Percentiles rank a stretch among this genome's conserved stretches.
Evolutionary conservation across 495 filamentous ascomycete species (phyloP).

Genomic region (Daldinia caldariorum): DNA sequence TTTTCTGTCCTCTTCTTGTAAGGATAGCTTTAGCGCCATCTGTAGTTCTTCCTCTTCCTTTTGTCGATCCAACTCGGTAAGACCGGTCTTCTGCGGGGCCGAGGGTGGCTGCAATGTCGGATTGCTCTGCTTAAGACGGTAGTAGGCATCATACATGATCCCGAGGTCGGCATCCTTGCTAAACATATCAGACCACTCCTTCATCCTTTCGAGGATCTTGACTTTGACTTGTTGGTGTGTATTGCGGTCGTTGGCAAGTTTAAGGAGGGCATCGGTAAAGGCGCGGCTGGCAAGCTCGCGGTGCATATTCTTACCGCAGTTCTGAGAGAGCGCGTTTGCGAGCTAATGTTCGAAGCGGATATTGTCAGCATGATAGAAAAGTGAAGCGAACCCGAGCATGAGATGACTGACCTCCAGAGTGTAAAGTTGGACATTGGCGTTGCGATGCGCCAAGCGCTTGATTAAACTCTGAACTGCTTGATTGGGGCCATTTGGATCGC

Average conservation of each 20-base stretch:
- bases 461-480: conserved; percentile 95
- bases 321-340: conserved; percentile 92
- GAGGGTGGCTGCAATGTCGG: conserved; percentile 92
- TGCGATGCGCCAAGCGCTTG: conserved; percentile 93
- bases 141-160: conserved; percentile 96
- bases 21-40: conserved; percentile 90
- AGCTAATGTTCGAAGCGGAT: conserved; percentile 63
- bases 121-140: conserved; percentile 84
- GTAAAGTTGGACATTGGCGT: conserved; percentile 99
- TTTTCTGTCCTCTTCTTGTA: conserved; percentile 79
- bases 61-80: conserved; percentile 88
- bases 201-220: conserved; percentile 96
- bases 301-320: conserved; percentile 91
- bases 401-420: conserved; percentile 80
- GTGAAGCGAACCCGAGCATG: background rate
- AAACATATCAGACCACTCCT: conserved; percentile 96
- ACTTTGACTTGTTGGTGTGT: conserved; percentile 96
- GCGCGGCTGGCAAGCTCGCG: conserved; percentile 91
- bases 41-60: conserved; percentile 98
- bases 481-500: conserved; percentile 72
- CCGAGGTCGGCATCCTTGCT: conserved; percentile 88
- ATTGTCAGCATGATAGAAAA: conserved; percentile 4
- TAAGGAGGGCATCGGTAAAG: conserved; percentile 93
- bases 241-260: conserved; percentile 91
- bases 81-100: conserved; percentile 88